Base-by-base conservation (phyloP, 108 stramenopile genomes). In the Skeletonema marinoi region DNA sequence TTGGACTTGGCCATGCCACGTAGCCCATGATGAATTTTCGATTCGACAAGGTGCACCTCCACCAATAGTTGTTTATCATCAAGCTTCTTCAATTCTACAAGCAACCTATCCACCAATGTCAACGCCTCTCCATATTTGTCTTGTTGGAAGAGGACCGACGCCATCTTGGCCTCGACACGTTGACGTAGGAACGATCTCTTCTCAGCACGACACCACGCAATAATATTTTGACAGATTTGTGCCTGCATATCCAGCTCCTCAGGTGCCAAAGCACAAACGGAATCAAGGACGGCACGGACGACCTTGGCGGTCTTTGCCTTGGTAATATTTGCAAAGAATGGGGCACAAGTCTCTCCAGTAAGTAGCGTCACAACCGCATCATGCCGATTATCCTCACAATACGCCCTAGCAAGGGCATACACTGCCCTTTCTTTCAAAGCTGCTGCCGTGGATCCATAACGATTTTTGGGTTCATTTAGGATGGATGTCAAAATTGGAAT, bases 261-360 rank as follows among this genome's bases (percentile, higher is more conserved):
- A 7, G 98, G 97, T 10, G 91, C 89, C 63, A 96, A 85, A 56
- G 74, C 69, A 66, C 93, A 94, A 14, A 98, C 97, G 69, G 97
- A 90, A 60, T 99, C 98, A 21, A 99, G 82, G n/a, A 99, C 89
- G 60, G 89, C 88, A n/a, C 95, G 89, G 14, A 96, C 97, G 13
- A 99, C 96, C 88, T 99, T 99, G 76, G 99, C 99, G 35, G 93
- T 95, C 76, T 97, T 97, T 46, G 99, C 98, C 88, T 99, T 99
- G 77, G 97, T 98, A 59, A 99, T 82, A 42, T 82, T 78, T 9
- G 67, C 80, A 74, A 99, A 98, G 73, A 98, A 98, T 4, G 93
- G 63, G 19, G 84, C 56, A 64, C 85, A 87, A 1, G 82, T 86
- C 8, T 65, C 54, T 25, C 86, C 83, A 11, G 87, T 88, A 54